These are phyloP conservation scores for Aspergillus alliaceus DNA, from an alignment of 2,329 filamentous ascomycete genomes.

Conservation along the genomic window DNA sequence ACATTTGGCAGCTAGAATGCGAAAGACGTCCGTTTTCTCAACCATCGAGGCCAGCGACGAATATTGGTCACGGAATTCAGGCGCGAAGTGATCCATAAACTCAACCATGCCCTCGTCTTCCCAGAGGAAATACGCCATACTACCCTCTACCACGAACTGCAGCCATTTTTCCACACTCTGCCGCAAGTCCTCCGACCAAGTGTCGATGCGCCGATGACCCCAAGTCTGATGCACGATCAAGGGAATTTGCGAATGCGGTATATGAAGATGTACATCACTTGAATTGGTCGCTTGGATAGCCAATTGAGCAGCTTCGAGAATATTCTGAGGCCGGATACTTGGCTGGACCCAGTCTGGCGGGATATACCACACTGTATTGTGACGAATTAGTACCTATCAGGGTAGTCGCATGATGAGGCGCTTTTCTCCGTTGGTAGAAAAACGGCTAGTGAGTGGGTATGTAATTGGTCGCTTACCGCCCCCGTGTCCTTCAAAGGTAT, in stretches of 20 bases:
- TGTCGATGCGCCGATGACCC: constrained; percentile 26
- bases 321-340: background rate
- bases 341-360: background rate
- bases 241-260: constrained; percentile 27
- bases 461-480: background rate
- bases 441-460: too few relatives aligned
- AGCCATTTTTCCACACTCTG: constrained; percentile 32
- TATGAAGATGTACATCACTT: too few relatives aligned
- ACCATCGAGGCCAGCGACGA: constrained; percentile 24
- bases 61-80: constrained; percentile 22
- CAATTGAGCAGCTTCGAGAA: background rate
- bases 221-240: constrained; percentile 36
- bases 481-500: background rate
- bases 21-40: constrained; percentile 34
- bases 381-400: background rate
- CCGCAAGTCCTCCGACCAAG: constrained; percentile 25
- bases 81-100: constrained; percentile 28
- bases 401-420: background rate
- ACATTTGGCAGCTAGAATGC: constrained; percentile 32
- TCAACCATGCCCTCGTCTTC: constrained; percentile 30
- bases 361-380: background rate
- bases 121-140: constrained; percentile 37
- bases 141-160: constrained; percentile 15
- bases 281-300: background rate
- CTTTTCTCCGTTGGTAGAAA: background rate